phyloP scores from a whole-genome alignment of 495 filamentous ascomycete genomes.

The Xylaria venustula region DNA sequence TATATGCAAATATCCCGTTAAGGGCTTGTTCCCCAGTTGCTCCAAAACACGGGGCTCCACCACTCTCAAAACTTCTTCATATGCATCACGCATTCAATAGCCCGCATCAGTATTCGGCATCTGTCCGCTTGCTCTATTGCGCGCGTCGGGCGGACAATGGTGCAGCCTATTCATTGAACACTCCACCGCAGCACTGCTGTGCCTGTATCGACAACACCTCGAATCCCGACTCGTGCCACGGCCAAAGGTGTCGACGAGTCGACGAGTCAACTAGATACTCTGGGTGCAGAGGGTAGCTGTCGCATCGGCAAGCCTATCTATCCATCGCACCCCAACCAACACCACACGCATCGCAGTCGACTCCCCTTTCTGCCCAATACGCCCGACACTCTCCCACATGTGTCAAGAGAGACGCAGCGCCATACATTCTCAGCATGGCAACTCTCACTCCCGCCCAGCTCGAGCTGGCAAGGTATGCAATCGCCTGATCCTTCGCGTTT shows the following conservation, averaged over 20 bases:
- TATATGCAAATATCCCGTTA: slow-evolving; percentile 4
- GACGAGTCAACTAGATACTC: too few relatives aligned
- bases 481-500: neutral
- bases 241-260: neutral
- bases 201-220: neutral
- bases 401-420: slow-evolving; percentile 6
- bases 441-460: slow-evolving; percentile 39
- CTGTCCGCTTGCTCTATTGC: neutral
- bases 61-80: slow-evolving; percentile 14
- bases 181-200: slow-evolving; percentile 5
- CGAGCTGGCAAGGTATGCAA: slow-evolving; percentile 39
- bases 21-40: neutral
- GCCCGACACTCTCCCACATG: neutral
- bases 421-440: slow-evolving; percentile 24
- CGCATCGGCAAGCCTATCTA: slow-evolving; percentile 4
- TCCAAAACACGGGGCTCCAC: neutral
- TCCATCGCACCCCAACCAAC: neutral
- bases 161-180: neutral
- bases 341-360: neutral
- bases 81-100: slow-evolving; percentile 10
- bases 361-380: neutral
- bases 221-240: neutral
- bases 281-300: slow-evolving; percentile 3
- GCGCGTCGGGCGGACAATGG: slow-evolving; percentile 12
- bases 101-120: neutral